These are phyloP conservation scores for Elaeis oleifera DNA, from an alignment of 202 grass and related monocot species.

Conservation along the genomic window DNA sequence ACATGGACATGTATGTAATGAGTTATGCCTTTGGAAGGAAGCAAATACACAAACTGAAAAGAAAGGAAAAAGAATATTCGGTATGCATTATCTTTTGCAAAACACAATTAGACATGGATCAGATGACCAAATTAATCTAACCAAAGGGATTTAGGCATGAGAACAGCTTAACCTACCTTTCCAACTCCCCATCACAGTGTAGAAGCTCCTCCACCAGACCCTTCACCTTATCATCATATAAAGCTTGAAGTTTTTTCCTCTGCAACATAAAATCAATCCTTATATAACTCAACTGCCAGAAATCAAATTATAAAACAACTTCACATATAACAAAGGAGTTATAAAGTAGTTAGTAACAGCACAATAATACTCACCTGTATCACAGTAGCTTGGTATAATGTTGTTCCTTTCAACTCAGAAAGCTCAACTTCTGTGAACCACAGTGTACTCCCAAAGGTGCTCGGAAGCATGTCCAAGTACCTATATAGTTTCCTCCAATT, in stretches of 20 bases:
- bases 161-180: constrained; percentile 34
- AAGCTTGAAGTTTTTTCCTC: constrained; percentile 44
- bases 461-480: constrained; percentile 80
- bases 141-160: not conserved
- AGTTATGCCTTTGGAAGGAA: too few species aligned
- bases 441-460: constrained; percentile 62
- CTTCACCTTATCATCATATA: constrained; percentile 68
- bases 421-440: constrained; percentile 74
- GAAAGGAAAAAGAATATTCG: too few species aligned
- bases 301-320: too few species aligned
- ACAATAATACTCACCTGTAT: constrained; percentile 41
- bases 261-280: constrained; percentile 35
- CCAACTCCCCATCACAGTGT: constrained; percentile 19
- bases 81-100: too few species aligned
- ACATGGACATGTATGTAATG: too few species aligned
- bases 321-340: too few species aligned
- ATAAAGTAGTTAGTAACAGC: too few species aligned
- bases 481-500: constrained; percentile 17
- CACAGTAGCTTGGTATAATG: constrained; percentile 56
- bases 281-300: too few species aligned
- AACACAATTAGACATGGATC: too few species aligned
- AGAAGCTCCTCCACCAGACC: constrained; percentile 64
- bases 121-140: too few species aligned
- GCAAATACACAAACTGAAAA: too few species aligned
- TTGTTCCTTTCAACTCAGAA: constrained; percentile 71